Evolutionary conservation across 768 basidiomycete species (phyloP), one percentile per base, ranked within the genome.

Genomic region (Serendipita sp.): DNA sequence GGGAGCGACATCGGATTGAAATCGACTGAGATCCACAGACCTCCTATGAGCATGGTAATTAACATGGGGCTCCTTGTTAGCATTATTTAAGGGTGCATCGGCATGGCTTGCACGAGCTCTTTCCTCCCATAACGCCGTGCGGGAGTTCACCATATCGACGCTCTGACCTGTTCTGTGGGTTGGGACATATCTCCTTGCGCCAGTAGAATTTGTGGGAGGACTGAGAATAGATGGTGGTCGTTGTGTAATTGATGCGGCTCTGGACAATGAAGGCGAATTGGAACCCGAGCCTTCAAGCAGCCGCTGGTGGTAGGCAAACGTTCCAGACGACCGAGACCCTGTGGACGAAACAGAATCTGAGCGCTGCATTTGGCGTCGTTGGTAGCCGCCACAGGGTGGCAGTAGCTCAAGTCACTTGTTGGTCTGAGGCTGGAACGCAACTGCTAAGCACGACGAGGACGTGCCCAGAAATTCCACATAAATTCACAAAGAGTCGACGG

Each of bases 221-320:
- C 56, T 60, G 56, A 60, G 56, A n/a, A 60, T 60, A 28, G 56
- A 60, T n/a, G 56, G 56, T 60, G 56, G 28, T 4, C 56, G 56
- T 35, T 60, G 56, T 32, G 56, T 36, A n/a, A 60, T 32, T n/a
- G 56, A 60, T 35, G 28, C 56, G 10, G 56, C 23, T n/a, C 56
- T 23, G 16, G 56, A 60, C 3, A 60, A 8, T 23, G 56, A 60
- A 8, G 28, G 28, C 10, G 28, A 32, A 35, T 60, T 60, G 56
- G 56, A 60, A 18, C 48, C 48, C 7, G 48, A 51, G 48, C 48
- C 48, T n/a, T 60, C 56, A 4, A 60, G 34, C 28, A 60, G 56
- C 8, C 56, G 56, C 35, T 60, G 56, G 35, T 60, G 56, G 32
- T 60, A 60, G 4, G 23, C 35, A 60, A 60, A 60, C 16, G 56